Base-by-base conservation (phyloP, 306 rosid species). In the Quercus wislizeni region DNA sequence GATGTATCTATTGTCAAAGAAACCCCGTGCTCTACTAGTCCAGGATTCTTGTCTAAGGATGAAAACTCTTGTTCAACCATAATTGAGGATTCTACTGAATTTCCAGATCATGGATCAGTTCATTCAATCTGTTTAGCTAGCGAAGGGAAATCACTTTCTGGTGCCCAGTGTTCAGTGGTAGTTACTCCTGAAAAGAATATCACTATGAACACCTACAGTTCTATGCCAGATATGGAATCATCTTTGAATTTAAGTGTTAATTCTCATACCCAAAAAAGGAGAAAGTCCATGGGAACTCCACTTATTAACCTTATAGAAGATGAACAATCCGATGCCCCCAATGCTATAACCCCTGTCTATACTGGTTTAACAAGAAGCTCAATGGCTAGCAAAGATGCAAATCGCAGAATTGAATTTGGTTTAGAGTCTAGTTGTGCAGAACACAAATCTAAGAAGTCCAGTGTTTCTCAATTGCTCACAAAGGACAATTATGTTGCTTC, bases 201-300 rank as follows among this genome's bases (percentile, higher is more conserved):
- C 28, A 56, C 79, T 76, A 49, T 81, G 78, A 84, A 70, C 77
- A 75, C 75, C 71, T 71, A 67, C 81, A 79, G 80, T 76, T 64
- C 81, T 70, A 80, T 76, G 78, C 76, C 73, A 23, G 92, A 94
- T 85, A 83, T 59, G 74, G 98, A 92, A 35, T 90, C 91, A 9
- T 81, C 83, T 79, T 70, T 86, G 83, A 84, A 83, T 90, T 72
- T 74, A 85, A 94, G 98, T 86, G 97, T 92, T 67, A 92, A 92
- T 86, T 94, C 99, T 81, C 90, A 89, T 80, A 73, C 81, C 70
- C 93, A 81, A 49, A 94, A 92, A 86, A 88, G 90, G 74, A 92
- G 97, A 85, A 91, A 85, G 85, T 55, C 88, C 74, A 62, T 78
- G 61, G 77, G 63, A 79, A 38, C 85, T 76, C 79, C 87, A 1